Percentiles rank a stretch among this genome's conserved stretches.
These are phyloP conservation scores for Miamiensis avidus DNA, from an alignment of 169 alveolate species.

Conservation along the genomic window DNA sequence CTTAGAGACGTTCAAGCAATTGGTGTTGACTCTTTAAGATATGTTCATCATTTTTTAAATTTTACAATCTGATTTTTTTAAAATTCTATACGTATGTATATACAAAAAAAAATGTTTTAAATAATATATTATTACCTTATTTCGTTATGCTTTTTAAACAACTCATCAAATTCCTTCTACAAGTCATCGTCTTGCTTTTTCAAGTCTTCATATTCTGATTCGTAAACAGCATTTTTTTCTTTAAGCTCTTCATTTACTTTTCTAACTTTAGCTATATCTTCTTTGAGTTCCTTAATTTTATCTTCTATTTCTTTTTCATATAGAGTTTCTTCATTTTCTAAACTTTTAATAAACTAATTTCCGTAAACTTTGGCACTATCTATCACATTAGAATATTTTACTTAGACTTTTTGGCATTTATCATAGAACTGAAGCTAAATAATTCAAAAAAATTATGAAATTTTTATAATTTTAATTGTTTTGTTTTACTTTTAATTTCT, in stretches of 20 bases:
- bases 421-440: constrained; percentile 41
- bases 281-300: constrained; percentile 43
- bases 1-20: constrained; percentile 48
- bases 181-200: constrained; percentile 39
- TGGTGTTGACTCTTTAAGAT: constrained; percentile 43
- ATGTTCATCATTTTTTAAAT: constrained; percentile 49
- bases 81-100: no score
- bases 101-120: no score
- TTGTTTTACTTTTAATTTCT: constrained; percentile 16
- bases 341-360: constrained; percentile 35
- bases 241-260: constrained; percentile 38
- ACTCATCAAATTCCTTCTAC: constrained; percentile 26
- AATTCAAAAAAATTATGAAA: background rate
- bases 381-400: constrained; percentile 44
- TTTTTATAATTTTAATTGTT: background rate
- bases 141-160: constrained; percentile 35
- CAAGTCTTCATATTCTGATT: constrained; percentile 19
- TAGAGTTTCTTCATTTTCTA: constrained; percentile 45
- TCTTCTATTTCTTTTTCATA: constrained; percentile 51
- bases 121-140: constrained; percentile 17
- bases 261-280: constrained; percentile 38
- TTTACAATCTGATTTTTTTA: constrained; percentile 26
- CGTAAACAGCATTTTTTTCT: constrained; percentile 25
- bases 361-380: constrained; percentile 52
- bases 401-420: constrained; percentile 44